Base-by-base conservation (phyloP, 805 yeast species). In the Starmerella roubikii region DNA sequence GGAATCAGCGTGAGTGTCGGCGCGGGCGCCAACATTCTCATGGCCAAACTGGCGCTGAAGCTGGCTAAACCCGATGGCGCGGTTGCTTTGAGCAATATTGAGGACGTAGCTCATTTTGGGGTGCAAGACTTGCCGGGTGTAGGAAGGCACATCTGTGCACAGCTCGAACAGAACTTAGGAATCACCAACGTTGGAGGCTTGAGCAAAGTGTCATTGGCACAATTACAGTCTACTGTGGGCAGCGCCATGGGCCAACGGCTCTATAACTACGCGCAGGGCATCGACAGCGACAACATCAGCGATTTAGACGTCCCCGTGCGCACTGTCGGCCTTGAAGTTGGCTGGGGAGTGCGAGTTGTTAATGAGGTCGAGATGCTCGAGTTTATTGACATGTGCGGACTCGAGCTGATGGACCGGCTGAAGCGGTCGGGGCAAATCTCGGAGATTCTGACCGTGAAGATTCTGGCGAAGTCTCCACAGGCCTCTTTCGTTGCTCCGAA, bases 331-430 rank as follows among this genome's bases (percentile, higher is more conserved):
- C 79, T 85, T 3, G 97, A 88, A 53, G 78, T 88, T 21, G 82
- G 84, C 45, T 88, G 84, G 78, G 97, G 95, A 0, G 80, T 88
- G 1, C 55, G 97, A 34, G 79, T 86, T 47, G 69, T 73, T 24
- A 62, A 61, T 1, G 62, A 69, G 23, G 55, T 58, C 0, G 83
- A 88, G 52, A 71, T 78, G 19, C 86, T 78, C 45, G 47, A 39
- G 4, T 91, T 88, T 51, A 53, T 83, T 9, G 59, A 64, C 26
- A 59, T 69, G 16, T 58, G 85, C 34, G 64, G 78, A 1, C 57
- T 59, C 23, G 94, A 84, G 51, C 52, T 91, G 35, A 60, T 67
- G 35, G 45, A 57, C 0, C 64, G 93, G 38, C 52, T 85, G 39
- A 44, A 57, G 1, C 52, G 52, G 61, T 21, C 83, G 84, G 42